Evolutionary conservation across 176 grass and related monocot genomes (phyloP).

Genomic region (sorghum (Sorghum bicolor)): Sorghum_bicolor_NCBIv3 NC_012870.2:20072001-20072500

Average conservation of each 20-base stretch:
- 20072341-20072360: constrained; percentile 90
- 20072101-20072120: constrained; percentile 20
- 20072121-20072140: not conserved
- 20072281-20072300: constrained; percentile 33
- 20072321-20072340: constrained; percentile 50
- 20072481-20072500: not conserved
- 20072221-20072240: constrained; percentile 16
- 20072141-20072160: constrained; percentile 59
- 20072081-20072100: constrained; percentile 20
- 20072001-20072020: not conserved
- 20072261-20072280: not conserved
- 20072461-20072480: not conserved
- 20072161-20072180: constrained; percentile 95
- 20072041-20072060: constrained; percentile 22
- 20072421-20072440: constrained; percentile 94
- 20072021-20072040: constrained; percentile 17
- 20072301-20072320: constrained; percentile 89
- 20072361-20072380: constrained; percentile 84
- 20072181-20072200: constrained; percentile 63
- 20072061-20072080: constrained; percentile 16
- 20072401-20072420: constrained; percentile 98
- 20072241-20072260: constrained; percentile 22
- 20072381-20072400: constrained; percentile 89
- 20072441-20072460: not conserved
- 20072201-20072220: constrained; percentile 27